These are phyloP conservation scores for Vitis amurensis DNA, from an alignment of 164 flowering plant species.

Conservation along the genomic window DNA sequence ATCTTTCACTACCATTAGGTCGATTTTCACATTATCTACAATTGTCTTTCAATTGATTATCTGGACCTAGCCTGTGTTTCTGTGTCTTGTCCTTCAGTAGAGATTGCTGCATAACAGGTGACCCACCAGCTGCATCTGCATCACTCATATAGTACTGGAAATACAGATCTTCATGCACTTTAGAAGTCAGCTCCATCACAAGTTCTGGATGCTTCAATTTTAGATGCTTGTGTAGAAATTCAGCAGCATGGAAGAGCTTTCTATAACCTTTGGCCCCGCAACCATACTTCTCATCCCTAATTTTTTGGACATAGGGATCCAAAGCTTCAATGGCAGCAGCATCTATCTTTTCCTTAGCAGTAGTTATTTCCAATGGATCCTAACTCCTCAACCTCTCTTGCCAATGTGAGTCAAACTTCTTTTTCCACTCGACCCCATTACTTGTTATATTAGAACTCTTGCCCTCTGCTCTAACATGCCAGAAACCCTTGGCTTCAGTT, in stretches of 20 bases:
- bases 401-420: slow-evolving; percentile 81
- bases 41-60: slow-evolving; percentile 59
- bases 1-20: slow-evolving; percentile 58
- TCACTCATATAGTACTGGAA: slow-evolving; percentile 96
- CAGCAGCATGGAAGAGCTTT: slow-evolving; percentile 97
- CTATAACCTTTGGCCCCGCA: slow-evolving; percentile 99
- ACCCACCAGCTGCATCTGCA: slow-evolving; percentile 86
- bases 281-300: slow-evolving; percentile 98
- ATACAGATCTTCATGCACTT: slow-evolving; percentile 92
- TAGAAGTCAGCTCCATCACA: slow-evolving; percentile 74
- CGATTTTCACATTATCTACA: slow-evolving; percentile 64
- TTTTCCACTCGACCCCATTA: slow-evolving; percentile 81
- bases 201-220: slow-evolving; percentile 91
- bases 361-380: slow-evolving; percentile 90
- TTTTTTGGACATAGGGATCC: slow-evolving; percentile 91
- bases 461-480: slow-evolving; percentile 86
- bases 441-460: slow-evolving; percentile 51
- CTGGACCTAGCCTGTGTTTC: slow-evolving; percentile 66
- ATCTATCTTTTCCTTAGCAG: slow-evolving; percentile 94
- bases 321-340: slow-evolving; percentile 80
- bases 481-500: slow-evolving; percentile 79
- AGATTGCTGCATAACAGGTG: slow-evolving; percentile 83
- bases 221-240: slow-evolving; percentile 94
- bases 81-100: slow-evolving; percentile 69
- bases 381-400: slow-evolving; percentile 76